These are phyloP conservation scores for Stemphylium beticola DNA, from an alignment of 2,329 filamentous ascomycete species.

Conservation along the genomic window DNA sequence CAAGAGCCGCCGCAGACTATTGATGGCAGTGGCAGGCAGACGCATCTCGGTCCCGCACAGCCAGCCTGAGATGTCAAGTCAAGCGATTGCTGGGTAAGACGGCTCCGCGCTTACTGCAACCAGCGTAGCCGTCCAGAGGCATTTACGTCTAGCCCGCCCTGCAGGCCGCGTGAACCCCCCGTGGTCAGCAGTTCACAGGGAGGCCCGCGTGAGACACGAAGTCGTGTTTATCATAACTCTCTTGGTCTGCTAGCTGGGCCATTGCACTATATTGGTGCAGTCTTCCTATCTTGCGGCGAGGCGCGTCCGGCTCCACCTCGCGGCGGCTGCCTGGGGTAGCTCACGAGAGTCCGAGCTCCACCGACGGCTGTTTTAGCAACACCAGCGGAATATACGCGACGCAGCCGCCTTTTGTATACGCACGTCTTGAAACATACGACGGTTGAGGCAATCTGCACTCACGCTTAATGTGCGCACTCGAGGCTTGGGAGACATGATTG, in stretches of 20 bases:
- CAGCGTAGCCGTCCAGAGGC: slow-evolving; percentile 8
- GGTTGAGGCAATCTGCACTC: neutral
- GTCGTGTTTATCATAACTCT: slow-evolving; percentile 10
- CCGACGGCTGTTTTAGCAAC: neutral
- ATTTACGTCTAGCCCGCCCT: neutral
- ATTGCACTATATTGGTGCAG: slow-evolving; percentile 15
- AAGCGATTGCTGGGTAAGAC: neutral
- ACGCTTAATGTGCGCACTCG: slow-evolving; percentile 14
- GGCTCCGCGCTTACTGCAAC: slow-evolving; percentile 20
- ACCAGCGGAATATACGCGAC: slow-evolving; percentile 2
- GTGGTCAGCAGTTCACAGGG: slow-evolving; percentile 19
- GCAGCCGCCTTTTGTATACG: slow-evolving; percentile 3
- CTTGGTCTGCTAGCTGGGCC: slow-evolving; percentile 8
- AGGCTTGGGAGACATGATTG: slow-evolving; percentile 38
- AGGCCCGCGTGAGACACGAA: slow-evolving; percentile 26
- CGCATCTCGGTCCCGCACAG: neutral
- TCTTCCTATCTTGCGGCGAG: slow-evolving; percentile 7
- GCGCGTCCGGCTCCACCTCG: slow-evolving; percentile 3
- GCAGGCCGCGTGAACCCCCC: slow-evolving; percentile 24
- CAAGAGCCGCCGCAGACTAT: neutral
- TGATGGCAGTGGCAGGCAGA: neutral
- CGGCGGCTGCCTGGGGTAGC: slow-evolving; percentile 23
- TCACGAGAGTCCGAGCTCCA: slow-evolving; percentile 5
- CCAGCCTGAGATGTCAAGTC: neutral
- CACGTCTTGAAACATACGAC: neutral